Conservation (phyloP, 345 rosid genomes). For the Eucalyptus caleyi region DNA sequence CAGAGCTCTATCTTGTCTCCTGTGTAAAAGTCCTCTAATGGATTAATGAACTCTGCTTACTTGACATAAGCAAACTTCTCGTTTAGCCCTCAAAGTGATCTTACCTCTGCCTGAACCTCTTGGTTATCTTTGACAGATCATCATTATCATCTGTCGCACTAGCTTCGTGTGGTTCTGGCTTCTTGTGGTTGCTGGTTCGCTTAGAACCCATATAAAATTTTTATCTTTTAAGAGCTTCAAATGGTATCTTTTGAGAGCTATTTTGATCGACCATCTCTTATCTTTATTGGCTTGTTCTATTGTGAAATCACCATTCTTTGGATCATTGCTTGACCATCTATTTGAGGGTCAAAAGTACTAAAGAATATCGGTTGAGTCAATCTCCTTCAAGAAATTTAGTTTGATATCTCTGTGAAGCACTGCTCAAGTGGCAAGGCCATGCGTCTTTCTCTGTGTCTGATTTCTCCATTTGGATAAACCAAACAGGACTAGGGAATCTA, state of each 20-base stretch:
- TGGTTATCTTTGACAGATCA: not conserved
- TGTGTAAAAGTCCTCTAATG: not conserved
- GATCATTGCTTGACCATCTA: not conserved
- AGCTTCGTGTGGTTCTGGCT: not conserved
- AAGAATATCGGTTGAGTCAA: not conserved
- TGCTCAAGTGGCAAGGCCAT: not conserved
- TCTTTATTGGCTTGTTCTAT: not conserved
- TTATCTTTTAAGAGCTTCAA: not conserved
- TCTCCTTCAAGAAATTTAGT: not conserved
- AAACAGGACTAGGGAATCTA: not conserved
- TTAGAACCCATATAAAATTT: not conserved
- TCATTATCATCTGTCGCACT: not conserved
- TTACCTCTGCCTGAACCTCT: not conserved
- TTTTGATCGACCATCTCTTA: not conserved
- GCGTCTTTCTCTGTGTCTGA: not conserved
- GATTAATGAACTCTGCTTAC: not conserved
- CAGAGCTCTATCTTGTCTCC: not conserved
- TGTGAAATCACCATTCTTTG: not conserved
- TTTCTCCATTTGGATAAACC: not conserved
- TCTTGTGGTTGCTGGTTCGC: not conserved
- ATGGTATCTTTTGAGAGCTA: not conserved
- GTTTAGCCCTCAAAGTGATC: not conserved
- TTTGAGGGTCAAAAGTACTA: not conserved
- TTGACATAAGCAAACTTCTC: not conserved
- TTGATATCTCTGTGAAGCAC: not conserved